Evolutionary conservation across 1,284 basidiomycete genomes (phyloP).

Genomic region (Inonotus obliquus): DNA sequence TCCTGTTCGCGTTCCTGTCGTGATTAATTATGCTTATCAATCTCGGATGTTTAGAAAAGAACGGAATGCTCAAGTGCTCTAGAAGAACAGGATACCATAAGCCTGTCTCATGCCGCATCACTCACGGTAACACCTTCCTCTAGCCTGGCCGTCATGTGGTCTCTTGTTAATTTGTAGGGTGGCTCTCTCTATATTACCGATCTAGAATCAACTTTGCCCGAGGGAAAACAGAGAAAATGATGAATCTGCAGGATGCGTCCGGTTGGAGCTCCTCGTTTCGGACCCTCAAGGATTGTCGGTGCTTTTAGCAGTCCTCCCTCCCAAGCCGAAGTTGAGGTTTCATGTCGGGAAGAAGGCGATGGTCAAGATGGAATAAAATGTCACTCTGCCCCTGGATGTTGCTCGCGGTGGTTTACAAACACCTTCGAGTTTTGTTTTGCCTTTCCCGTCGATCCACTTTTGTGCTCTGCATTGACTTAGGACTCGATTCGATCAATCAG

Average conservation of each 20-base stretch:
- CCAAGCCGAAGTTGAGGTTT: background rate
- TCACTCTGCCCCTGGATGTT: background rate
- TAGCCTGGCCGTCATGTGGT: no score
- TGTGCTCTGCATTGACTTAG: no score
- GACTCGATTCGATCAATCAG: background rate
- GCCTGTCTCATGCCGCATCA: background rate
- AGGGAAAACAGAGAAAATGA: background rate
- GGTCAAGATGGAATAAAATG: background rate
- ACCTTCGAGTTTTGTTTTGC: background rate
- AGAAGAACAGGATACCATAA: background rate
- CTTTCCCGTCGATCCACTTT: background rate
- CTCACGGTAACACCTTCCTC: no score
- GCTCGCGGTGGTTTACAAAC: background rate
- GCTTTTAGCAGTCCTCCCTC: background rate
- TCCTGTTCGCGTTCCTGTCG: background rate
- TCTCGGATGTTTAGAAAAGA: background rate
- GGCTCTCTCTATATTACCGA: no score
- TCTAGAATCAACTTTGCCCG: no score
- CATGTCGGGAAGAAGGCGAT: background rate
- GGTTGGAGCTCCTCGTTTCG: background rate
- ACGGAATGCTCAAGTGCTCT: background rate
- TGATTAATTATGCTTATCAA: slow-evolving; percentile 5
- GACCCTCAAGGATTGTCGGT: background rate
- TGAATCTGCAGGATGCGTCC: background rate
- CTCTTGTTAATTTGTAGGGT: no score